Evolutionary conservation across 176 grass and related monocot species (phyloP).

Genomic region (maize (Zea mays)): DNA sequence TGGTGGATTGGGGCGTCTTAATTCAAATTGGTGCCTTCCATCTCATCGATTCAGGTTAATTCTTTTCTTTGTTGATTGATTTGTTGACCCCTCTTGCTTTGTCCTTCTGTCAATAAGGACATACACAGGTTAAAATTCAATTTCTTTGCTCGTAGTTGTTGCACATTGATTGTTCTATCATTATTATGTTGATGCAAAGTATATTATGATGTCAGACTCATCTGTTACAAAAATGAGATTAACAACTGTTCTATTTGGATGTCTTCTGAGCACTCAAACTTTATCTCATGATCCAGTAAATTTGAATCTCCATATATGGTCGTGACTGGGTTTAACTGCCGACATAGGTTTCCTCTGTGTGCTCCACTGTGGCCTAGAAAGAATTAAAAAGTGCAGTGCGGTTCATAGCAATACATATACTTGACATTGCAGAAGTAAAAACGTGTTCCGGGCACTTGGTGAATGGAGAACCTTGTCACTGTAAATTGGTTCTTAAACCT

Average conservation of each 20-base stretch:
- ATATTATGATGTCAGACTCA: conserved; percentile 44
- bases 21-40: conserved; percentile 52
- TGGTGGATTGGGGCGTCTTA: conserved; percentile 45
- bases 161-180: conserved; percentile 62
- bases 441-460: neutral
- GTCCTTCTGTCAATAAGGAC: conserved; percentile 66
- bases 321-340: neutral
- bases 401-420: neutral
- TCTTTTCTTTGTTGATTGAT: conserved; percentile 49
- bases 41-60: conserved; percentile 54
- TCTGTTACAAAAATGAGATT: conserved; percentile 25
- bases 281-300: neutral
- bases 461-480: neutral
- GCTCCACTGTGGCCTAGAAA: neutral
- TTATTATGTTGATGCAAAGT: conserved; percentile 42
- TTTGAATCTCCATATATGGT: neutral
- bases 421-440: neutral
- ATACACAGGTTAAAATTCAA: conserved; percentile 64
- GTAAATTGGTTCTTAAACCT: too few relatives aligned
- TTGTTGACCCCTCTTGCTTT: conserved; percentile 50
- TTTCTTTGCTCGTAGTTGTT: conserved; percentile 76
- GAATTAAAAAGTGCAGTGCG: neutral
- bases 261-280: neutral
- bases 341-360: neutral
- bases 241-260: conserved; percentile 27